These are phyloP conservation scores for Thuja plicata DNA, from an alignment of 83 land plant species.

Conservation along the genomic window DNA sequence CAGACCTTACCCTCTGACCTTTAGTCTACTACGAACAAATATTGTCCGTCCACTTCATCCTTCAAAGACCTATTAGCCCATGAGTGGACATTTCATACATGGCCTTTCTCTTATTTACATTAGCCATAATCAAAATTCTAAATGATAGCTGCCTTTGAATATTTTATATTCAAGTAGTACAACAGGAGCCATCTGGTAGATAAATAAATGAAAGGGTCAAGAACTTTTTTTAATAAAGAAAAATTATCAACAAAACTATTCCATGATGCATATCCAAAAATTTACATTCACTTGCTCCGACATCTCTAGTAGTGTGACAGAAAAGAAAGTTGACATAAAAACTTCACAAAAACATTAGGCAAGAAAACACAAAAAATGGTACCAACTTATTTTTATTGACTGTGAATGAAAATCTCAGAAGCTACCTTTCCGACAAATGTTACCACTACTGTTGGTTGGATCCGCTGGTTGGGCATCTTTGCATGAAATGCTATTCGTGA, in stretches of 20 bases:
- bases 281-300: not conserved
- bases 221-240: no score
- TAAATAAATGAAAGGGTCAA: no score
- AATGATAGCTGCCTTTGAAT: not conserved
- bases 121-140: not conserved
- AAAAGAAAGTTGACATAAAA: not conserved
- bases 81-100: no score
- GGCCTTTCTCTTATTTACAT: not conserved
- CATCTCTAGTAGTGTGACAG: not conserved
- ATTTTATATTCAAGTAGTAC: not conserved
- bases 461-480: not conserved
- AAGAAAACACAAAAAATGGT: not conserved
- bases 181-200: not conserved
- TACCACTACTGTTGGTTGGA: slow-evolving; percentile 21
- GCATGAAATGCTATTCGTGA: slow-evolving; percentile 39
- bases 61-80: no score
- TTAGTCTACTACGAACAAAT: no score
- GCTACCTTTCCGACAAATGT: slow-evolving; percentile 66
- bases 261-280: not conserved
- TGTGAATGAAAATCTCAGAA: not conserved
- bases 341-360: not conserved
- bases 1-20: no score
- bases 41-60: no score
- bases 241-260: not conserved
- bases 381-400: not conserved